These are phyloP conservation scores for Glycine soja DNA, from an alignment of 306 rosid species.

Conservation along the genomic window DNA sequence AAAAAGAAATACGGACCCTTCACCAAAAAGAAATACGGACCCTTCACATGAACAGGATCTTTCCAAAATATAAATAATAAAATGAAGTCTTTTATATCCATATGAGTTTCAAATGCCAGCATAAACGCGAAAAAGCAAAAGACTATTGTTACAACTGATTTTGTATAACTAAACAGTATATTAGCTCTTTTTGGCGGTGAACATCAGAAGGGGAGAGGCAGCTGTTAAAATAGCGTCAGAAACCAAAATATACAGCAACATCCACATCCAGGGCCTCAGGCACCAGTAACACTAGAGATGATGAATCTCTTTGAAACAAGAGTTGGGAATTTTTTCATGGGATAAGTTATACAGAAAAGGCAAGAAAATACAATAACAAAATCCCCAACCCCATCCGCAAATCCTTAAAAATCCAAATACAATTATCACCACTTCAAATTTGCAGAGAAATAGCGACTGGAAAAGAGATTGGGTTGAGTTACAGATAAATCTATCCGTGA, in stretches of 20 bases:
- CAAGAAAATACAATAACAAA: not conserved
- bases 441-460: not conserved
- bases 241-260: not conserved
- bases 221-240: not conserved
- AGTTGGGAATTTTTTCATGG: not conserved
- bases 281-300: not conserved
- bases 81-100: not conserved
- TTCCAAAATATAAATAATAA: not conserved
- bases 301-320: too few species aligned
- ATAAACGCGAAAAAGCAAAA: not conserved
- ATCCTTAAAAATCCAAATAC: not conserved
- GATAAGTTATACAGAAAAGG: not conserved
- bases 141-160: not conserved
- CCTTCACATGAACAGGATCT: not conserved
- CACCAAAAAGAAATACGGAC: not conserved
- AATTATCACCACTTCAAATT: slow-evolving; percentile 4
- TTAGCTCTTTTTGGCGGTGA: not conserved
- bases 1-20: not conserved
- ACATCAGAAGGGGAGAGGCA: not conserved
- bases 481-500: not conserved
- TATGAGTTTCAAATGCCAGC: not conserved
- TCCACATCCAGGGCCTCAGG: not conserved
- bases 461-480: not conserved
- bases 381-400: not conserved
- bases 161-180: not conserved